phyloP scores from a whole-genome alignment of 305 asterid genomes.

The Solanum hybrid region DNA sequence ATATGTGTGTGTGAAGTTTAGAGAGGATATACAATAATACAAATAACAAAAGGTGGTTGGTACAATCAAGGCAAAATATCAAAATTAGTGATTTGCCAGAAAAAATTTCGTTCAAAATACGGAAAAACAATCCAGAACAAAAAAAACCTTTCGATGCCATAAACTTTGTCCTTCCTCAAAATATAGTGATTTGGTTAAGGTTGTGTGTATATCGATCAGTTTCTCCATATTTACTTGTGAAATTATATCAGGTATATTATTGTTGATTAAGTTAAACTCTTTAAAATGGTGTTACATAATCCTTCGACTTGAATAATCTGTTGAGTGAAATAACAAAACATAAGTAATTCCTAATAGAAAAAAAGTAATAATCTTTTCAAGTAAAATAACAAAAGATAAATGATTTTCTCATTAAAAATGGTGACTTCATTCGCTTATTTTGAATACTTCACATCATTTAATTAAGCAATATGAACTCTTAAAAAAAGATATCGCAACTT shows the following conservation, averaged over 20 bases:
- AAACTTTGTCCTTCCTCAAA: not conserved
- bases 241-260: not conserved
- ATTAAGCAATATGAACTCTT: not conserved
- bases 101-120: not conserved
- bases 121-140: not conserved
- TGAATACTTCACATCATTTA: not conserved
- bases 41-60: not conserved
- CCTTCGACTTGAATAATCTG: not conserved
- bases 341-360: not conserved
- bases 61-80: not conserved
- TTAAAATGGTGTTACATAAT: not conserved
- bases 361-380: not conserved
- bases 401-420: not conserved
- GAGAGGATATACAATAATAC: not conserved
- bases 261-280: not conserved
- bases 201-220: not conserved
- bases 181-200: not conserved
- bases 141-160: not conserved
- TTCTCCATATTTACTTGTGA: not conserved
- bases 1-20: too few species aligned
- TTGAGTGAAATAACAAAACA: not conserved
- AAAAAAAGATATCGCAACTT: not conserved
- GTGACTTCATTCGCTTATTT: not conserved
- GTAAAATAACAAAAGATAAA: not conserved
- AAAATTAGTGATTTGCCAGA: not conserved